A percentile compares a stretch with the other conserved stretches of the same genome.
Conservation (phyloP, 2,329 filamentous ascomycete genomes). For the Apiospora aurea region DNA sequence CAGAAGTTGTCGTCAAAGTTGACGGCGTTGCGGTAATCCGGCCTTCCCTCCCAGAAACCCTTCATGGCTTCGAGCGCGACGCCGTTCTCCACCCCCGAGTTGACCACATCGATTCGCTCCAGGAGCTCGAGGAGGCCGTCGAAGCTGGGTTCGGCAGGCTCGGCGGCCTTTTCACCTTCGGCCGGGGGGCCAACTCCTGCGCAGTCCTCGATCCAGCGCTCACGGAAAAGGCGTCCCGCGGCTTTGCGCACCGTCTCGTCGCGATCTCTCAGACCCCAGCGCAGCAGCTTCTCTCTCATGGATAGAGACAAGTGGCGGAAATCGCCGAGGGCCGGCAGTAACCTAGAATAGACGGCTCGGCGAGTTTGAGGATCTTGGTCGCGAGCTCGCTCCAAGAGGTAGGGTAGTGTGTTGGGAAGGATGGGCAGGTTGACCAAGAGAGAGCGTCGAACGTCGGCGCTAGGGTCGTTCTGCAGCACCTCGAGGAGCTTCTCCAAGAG, state of each 20-base stretch:
- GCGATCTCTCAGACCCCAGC: slow-evolving; percentile 93
- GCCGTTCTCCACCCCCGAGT: slow-evolving; percentile 87
- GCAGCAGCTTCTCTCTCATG: slow-evolving; percentile 92
- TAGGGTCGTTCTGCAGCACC: slow-evolving; percentile 91
- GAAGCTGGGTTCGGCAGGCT: slow-evolving; percentile 71
- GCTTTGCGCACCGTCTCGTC: slow-evolving; percentile 95
- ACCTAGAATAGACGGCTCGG: slow-evolving; percentile 82
- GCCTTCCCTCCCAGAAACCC: slow-evolving; percentile 93
- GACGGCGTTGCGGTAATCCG: slow-evolving; percentile 78
- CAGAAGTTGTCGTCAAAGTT: slow-evolving; percentile 78
- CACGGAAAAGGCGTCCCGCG: slow-evolving; percentile 86
- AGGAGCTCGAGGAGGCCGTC: slow-evolving; percentile 89
- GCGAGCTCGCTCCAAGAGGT: slow-evolving; percentile 86
- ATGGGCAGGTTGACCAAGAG: slow-evolving; percentile 91
- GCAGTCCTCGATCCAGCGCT: slow-evolving; percentile 98
- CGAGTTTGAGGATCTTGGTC: slow-evolving; percentile 87
- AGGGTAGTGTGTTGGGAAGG: slow-evolving; percentile 80
- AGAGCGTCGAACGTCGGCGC: slow-evolving; percentile 88
- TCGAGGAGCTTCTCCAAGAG: slow-evolving; percentile 85
- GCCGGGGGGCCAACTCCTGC: slow-evolving; percentile 70
- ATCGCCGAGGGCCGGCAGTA: slow-evolving; percentile 89
- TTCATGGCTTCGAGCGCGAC: slow-evolving; percentile 94
- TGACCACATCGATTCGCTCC: slow-evolving; percentile 92
- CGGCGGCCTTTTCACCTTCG: slow-evolving; percentile 61
- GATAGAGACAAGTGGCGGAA: slow-evolving; percentile 92